phyloP scores from a whole-genome alignment of 2,329 filamentous ascomycete genomes.

The Aureobasidium sp. region DNA sequence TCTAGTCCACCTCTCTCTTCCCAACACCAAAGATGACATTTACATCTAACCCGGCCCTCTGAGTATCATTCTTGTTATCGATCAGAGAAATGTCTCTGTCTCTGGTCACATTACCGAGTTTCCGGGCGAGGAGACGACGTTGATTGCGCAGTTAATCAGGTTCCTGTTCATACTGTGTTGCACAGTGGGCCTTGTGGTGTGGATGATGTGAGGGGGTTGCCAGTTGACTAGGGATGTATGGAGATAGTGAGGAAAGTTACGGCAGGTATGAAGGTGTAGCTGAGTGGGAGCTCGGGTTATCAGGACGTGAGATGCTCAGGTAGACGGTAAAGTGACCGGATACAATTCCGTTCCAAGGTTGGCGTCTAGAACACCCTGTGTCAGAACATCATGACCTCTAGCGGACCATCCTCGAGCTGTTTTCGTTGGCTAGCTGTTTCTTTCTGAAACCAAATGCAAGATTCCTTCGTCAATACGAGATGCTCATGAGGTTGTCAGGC shows the following conservation, averaged over 20 bases:
- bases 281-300: not conserved
- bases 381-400: too few relatives aligned
- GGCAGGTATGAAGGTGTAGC: not conserved
- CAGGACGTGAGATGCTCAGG: not conserved
- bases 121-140: not conserved
- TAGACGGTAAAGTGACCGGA: too few relatives aligned
- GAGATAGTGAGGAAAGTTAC: not conserved
- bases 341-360: too few relatives aligned
- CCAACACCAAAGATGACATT: not conserved
- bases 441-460: too few relatives aligned
- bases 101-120: conserved; percentile 4
- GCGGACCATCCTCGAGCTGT: not conserved
- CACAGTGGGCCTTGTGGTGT: not conserved
- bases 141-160: conserved; percentile 1
- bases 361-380: too few relatives aligned
- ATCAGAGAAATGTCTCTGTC: not conserved
- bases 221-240: not conserved
- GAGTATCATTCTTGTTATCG: not conserved
- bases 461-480: too few relatives aligned
- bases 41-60: not conserved
- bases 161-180: not conserved
- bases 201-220: not conserved
- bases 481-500: too few relatives aligned
- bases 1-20: not conserved
- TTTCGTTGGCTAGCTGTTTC: not conserved